phyloP scores from a whole-genome alignment of 1,139 yeast species.

The Candida dubliniensis region DNA sequence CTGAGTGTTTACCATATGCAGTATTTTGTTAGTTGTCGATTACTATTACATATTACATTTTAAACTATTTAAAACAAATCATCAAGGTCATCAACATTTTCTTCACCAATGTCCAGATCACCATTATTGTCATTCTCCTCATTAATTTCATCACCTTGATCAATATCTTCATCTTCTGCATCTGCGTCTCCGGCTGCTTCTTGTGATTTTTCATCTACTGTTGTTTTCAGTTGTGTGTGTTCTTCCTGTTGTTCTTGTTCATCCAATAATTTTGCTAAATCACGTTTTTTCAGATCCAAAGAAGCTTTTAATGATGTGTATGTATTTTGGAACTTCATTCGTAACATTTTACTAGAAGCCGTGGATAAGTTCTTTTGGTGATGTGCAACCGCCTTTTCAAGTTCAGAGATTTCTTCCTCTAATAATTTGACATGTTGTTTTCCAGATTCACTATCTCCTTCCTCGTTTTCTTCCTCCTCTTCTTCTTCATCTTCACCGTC shows the following conservation, averaged over 20 bases:
- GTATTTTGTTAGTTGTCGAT: background rate
- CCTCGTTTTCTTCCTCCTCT: constrained; percentile 28
- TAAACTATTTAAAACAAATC: constrained; percentile 25
- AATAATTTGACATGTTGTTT: constrained; percentile 74
- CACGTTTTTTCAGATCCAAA: constrained; percentile 76
- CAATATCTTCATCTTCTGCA: constrained; percentile 30
- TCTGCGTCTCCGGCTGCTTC: constrained; percentile 19
- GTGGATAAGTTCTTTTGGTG: constrained; percentile 73
- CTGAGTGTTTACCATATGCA: background rate
- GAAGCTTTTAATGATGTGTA: constrained; percentile 79
- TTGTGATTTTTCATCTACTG: constrained; percentile 14
- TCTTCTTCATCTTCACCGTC: constrained; percentile 30
- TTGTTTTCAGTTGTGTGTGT: constrained; percentile 14
- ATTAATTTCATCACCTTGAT: constrained; percentile 26
- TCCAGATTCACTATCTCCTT: constrained; percentile 32
- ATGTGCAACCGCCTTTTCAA: constrained; percentile 74
- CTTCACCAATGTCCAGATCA: constrained; percentile 41
- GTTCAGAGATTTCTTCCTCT: constrained; percentile 81
- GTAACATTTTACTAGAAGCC: constrained; percentile 84
- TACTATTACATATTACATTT: background rate
- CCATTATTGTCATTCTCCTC: constrained; percentile 29
- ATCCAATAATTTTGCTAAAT: constrained; percentile 45
- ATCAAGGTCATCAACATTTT: constrained; percentile 43
- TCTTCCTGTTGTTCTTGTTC: constrained; percentile 21
- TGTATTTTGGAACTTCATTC: constrained; percentile 82